Conservation (phyloP, 805 yeast species). For the Hanseniaspora taiwanica region DNA sequence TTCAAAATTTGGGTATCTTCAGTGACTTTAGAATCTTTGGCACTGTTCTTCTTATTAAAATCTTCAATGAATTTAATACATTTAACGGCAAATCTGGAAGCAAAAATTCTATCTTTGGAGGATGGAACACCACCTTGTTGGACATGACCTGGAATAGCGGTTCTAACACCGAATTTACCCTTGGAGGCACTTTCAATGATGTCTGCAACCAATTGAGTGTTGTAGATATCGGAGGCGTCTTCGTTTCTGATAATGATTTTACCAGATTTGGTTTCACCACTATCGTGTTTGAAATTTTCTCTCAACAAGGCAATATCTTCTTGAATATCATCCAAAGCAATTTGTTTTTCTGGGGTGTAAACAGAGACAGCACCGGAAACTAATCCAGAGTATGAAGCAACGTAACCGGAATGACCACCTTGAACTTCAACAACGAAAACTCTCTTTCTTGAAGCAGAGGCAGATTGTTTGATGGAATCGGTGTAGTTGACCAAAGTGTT, state of each 20-base stretch:
- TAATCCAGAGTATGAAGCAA: conserved; percentile 56
- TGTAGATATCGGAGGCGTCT: conserved; percentile 57
- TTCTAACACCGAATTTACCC: conserved; percentile 59
- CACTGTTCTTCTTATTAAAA: conserved; percentile 25
- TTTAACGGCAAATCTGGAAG: conserved; percentile 68
- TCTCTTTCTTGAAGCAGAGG: conserved; percentile 65
- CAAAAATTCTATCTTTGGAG: conserved; percentile 64
- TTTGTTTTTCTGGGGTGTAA: conserved; percentile 80
- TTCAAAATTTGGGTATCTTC: conserved; percentile 34
- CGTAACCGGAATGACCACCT: conserved; percentile 75
- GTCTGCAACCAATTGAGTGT: conserved; percentile 61
- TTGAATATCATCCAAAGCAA: conserved; percentile 52
- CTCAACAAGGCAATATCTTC: conserved; percentile 62
- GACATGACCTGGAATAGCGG: conserved; percentile 78
- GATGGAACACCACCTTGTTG: conserved; percentile 77
- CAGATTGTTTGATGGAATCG: conserved; percentile 69
- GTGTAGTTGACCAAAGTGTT: conserved; percentile 59
- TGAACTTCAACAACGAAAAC: conserved; percentile 74
- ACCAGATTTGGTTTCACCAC: conserved; percentile 74
- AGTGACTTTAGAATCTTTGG: conserved; percentile 16
- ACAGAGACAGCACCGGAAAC: conserved; percentile 72
- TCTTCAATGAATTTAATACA: conserved; percentile 82
- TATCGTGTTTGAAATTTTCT: conserved; percentile 56
- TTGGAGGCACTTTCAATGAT: conserved; percentile 46
- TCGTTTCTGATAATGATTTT: conserved; percentile 76